A percentile compares a stretch with the other conserved stretches of the same genome.
phyloP scores from a whole-genome alignment of 2,329 filamentous ascomycete genomes.

The Beauveria pseudobassiana region DNA sequence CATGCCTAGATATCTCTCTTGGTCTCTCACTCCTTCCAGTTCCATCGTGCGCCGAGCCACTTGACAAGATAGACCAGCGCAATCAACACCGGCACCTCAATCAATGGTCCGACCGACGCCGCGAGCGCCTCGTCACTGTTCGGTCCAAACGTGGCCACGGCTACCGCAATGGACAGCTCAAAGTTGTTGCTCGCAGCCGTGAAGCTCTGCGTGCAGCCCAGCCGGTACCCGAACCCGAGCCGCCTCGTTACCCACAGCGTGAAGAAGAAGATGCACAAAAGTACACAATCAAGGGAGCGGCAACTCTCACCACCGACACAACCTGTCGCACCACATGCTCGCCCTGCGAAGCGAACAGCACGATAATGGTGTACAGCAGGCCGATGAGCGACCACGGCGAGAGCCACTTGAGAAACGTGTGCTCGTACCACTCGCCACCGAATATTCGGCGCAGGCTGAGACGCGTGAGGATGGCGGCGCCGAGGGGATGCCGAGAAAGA shows the following conservation, averaged over 20 bases:
- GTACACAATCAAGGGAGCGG: slow-evolving; percentile 67
- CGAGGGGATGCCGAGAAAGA: slow-evolving; percentile 74
- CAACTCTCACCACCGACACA: slow-evolving; percentile 65
- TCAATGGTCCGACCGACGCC: slow-evolving; percentile 66
- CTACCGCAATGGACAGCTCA: slow-evolving; percentile 70
- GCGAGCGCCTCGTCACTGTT: slow-evolving; percentile 67
- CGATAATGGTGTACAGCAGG: slow-evolving; percentile 69
- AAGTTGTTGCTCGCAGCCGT: slow-evolving; percentile 81
- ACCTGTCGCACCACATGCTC: slow-evolving; percentile 65
- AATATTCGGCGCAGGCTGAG: slow-evolving; percentile 44
- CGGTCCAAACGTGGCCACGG: slow-evolving; percentile 64
- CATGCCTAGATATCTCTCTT: not conserved
- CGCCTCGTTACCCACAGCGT: slow-evolving; percentile 52
- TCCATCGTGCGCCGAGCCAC: slow-evolving; percentile 6
- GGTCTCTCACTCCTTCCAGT: slow-evolving; percentile 4
- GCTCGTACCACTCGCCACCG: slow-evolving; percentile 53
- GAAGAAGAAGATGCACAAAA: slow-evolving; percentile 61
- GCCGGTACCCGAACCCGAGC: slow-evolving; percentile 59
- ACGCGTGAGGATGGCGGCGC: slow-evolving; percentile 43
- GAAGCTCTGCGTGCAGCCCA: slow-evolving; percentile 65
- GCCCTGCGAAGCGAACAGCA: slow-evolving; percentile 71
- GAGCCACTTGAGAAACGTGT: slow-evolving; percentile 56
- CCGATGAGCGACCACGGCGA: slow-evolving; percentile 66
- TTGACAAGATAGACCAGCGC: slow-evolving; percentile 51
- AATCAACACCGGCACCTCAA: slow-evolving; percentile 70